Percentiles rank a stretch among this genome's conserved stretches.
These are phyloP conservation scores for Saccharum hybrid DNA, from an alignment of 202 grass and related monocot species.

Conservation along the genomic window DNA sequence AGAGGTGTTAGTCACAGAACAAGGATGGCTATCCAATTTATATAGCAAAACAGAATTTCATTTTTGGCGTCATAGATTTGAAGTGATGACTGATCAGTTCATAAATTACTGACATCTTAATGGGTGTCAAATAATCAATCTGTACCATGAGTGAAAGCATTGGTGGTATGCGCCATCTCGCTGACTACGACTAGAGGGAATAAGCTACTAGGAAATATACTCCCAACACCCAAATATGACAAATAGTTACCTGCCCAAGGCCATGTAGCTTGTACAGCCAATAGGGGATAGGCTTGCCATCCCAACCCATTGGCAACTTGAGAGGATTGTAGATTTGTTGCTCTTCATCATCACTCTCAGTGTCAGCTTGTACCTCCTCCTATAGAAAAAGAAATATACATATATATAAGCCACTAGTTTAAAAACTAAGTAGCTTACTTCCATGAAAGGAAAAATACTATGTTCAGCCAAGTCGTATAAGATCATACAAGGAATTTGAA, in stretches of 20 bases:
- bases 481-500: background rate
- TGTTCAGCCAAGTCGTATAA: background rate
- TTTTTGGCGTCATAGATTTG: background rate
- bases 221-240: conserved; percentile 15
- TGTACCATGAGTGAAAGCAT: background rate
- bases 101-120: background rate
- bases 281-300: conserved; percentile 98
- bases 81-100: background rate
- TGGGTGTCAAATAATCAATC: background rate
- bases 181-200: background rate
- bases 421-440: background rate
- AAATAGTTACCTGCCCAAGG: conserved; percentile 79
- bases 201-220: background rate
- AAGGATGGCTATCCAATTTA: background rate
- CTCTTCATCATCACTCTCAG: conserved; percentile 95
- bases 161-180: background rate
- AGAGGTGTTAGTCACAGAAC: background rate
- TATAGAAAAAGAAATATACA: conserved; percentile 39
- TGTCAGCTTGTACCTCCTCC: conserved; percentile 88
- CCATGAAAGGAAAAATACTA: background rate
- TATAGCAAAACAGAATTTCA: background rate
- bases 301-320: conserved; percentile 98
- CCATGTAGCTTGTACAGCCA: conserved; percentile 99
- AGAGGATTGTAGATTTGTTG: conserved; percentile 98
- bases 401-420: conserved; percentile 6